These are phyloP conservation scores for Scheffersomyces spartinae DNA, from an alignment of 805 yeast genomes.

Conservation along the genomic window DNA sequence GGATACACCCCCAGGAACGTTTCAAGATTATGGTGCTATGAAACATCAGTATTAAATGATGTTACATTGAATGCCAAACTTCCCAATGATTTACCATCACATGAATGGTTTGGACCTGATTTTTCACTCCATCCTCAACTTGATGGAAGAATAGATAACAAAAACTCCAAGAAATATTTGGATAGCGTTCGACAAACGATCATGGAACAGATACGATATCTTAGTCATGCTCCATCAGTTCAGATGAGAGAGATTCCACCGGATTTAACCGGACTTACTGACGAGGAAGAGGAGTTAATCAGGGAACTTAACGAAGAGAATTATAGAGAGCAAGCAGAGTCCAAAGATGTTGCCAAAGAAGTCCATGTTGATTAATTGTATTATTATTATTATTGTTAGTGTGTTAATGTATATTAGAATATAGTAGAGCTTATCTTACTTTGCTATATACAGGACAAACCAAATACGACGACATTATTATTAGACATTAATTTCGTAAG, in stretches of 20 bases:
- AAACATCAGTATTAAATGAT: slow-evolving; percentile 71
- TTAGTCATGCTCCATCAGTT: slow-evolving; percentile 91
- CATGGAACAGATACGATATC: slow-evolving; percentile 66
- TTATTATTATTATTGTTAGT: too few relatives aligned
- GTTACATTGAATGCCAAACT: slow-evolving; percentile 32
- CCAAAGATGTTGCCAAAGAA: slow-evolving; percentile 19
- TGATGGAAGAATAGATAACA: slow-evolving; percentile 62
- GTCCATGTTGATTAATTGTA: too few relatives aligned
- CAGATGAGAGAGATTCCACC: slow-evolving; percentile 89
- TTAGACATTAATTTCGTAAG: neutral
- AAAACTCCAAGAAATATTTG: slow-evolving; percentile 70
- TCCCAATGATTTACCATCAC: slow-evolving; percentile 66
- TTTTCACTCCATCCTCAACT: slow-evolving; percentile 70
- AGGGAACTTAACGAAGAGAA: slow-evolving; percentile 25
- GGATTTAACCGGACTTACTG: slow-evolving; percentile 29
- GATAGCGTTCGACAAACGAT: slow-evolving; percentile 69
- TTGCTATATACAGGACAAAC: neutral
- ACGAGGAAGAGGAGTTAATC: slow-evolving; percentile 29
- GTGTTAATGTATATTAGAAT: slow-evolving; percentile 5
- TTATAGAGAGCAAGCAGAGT: slow-evolving; percentile 6
- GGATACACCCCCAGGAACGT: slow-evolving; percentile 97
- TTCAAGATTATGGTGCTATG: slow-evolving; percentile 90
- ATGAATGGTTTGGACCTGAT: slow-evolving; percentile 84
- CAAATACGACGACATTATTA: neutral
- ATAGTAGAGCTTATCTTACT: neutral